A percentile compares a stretch with the other conserved stretches of the same genome.
Evolutionary conservation across 371 early-diverging fungal species (phyloP).

Genomic region (Entomophthora muscae): DNA sequence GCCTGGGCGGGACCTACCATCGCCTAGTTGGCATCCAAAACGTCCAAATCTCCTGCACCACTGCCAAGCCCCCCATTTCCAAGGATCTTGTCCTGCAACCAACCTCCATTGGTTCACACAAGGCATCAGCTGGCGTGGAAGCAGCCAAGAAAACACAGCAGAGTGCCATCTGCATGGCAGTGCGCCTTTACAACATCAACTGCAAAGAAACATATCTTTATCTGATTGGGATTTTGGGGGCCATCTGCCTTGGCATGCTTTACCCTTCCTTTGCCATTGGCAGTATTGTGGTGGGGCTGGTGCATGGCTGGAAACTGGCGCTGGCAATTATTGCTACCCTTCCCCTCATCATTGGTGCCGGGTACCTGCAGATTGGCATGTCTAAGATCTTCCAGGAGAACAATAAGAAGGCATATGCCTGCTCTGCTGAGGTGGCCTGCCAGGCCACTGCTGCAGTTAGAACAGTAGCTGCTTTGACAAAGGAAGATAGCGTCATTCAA

Average conservation of each 20-base stretch:
- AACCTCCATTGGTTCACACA: too few relatives aligned
- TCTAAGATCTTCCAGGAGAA: conserved; percentile 20
- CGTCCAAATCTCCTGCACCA: conserved; percentile 15
- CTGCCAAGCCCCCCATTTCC: too few relatives aligned
- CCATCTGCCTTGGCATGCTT: conserved; percentile 13
- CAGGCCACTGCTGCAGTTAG: conserved; percentile 75
- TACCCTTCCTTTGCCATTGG: conserved; percentile 27
- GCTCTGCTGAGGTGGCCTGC: conserved; percentile 51
- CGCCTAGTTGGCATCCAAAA: conserved; percentile 34
- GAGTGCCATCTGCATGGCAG: background rate
- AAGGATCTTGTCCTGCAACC: too few relatives aligned
- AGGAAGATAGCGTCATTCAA: conserved; percentile 40
- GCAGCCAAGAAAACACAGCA: too few relatives aligned
- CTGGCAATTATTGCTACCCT: conserved; percentile 33
- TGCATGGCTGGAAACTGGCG: conserved; percentile 44
- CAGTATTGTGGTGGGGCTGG: conserved; percentile 29
- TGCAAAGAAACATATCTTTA: background rate
- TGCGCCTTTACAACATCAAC: background rate
- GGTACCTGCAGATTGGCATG: conserved; percentile 10
- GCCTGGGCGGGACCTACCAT: conserved; percentile 27
- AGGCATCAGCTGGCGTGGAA: too few relatives aligned
- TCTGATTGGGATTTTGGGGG: conserved; percentile 11
- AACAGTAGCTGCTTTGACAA: conserved; percentile 67
- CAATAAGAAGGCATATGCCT: conserved; percentile 40
- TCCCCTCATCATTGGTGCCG: conserved; percentile 21